phyloP scores from a whole-genome alignment of 257 asterid genomes.

The Solanum chaucha region DNA sequence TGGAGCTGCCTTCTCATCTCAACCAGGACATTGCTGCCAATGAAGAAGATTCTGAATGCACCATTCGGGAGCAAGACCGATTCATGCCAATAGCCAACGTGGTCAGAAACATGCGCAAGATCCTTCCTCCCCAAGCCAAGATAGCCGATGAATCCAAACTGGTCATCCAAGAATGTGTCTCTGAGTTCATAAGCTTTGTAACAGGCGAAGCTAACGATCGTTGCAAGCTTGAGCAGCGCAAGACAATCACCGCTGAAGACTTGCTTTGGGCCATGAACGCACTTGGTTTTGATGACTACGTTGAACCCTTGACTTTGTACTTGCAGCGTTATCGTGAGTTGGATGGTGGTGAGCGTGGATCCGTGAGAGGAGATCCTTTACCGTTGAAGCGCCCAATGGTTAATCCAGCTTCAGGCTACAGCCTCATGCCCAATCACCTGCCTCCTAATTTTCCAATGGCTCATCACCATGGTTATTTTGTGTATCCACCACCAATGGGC shows the following conservation, averaged over 20 bases:
- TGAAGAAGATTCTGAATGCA: conserved; percentile 33
- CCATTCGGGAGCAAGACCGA: conserved; percentile 83
- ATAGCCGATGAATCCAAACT: conserved; percentile 93
- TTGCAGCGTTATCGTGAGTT: conserved; percentile 76
- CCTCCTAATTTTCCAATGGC: conserved; percentile 23
- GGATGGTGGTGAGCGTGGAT: conserved; percentile 72
- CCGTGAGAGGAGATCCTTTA: conserved; percentile 40
- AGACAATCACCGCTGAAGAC: conserved; percentile 94
- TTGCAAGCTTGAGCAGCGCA: conserved; percentile 92
- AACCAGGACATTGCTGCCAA: neutral
- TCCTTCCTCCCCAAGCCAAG: conserved; percentile 82
- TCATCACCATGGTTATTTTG: conserved; percentile 44
- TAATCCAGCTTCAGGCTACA: conserved; percentile 27
- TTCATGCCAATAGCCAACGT: conserved; percentile 97
- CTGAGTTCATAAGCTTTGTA: conserved; percentile 88
- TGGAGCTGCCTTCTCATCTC: conserved; percentile 30
- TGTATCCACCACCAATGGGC: conserved; percentile 25
- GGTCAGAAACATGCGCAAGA: conserved; percentile 80
- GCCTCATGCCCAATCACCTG: conserved; percentile 1
- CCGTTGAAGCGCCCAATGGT: conserved; percentile 35
- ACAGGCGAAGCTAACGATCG: conserved; percentile 94
- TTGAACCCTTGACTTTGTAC: conserved; percentile 79
- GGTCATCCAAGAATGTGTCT: conserved; percentile 83
- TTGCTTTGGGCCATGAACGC: conserved; percentile 97
- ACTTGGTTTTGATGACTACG: conserved; percentile 89